Conservation (phyloP, 1,284 basidiomycete species). For the Ceratobasidium sp. region DNA sequence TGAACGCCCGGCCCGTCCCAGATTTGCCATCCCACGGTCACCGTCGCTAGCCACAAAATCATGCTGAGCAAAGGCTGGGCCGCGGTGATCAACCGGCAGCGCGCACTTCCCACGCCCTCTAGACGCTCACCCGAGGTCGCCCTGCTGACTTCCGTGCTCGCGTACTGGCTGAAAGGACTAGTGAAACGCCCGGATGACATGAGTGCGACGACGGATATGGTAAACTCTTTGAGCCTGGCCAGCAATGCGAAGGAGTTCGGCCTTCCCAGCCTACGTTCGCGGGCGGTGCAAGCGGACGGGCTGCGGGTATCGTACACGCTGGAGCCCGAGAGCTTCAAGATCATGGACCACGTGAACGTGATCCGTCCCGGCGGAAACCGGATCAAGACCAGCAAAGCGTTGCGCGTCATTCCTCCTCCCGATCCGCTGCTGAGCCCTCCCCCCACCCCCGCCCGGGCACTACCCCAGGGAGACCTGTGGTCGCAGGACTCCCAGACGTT, state of each 20-base stretch:
- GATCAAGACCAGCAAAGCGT: slow-evolving; percentile 5
- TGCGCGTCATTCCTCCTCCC: not conserved
- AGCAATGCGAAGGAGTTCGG: not conserved
- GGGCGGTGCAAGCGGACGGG: not conserved
- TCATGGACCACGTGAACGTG: not conserved
- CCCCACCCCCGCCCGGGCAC: not conserved
- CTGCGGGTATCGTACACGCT: slow-evolving; percentile 4
- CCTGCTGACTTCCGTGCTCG: not conserved
- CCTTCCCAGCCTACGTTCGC: not conserved
- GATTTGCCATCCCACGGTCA: slow-evolving; percentile 4
- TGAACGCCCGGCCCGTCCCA: not conserved
- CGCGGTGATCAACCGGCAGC: not conserved
- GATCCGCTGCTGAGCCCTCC: not conserved
- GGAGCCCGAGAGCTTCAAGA: not conserved
- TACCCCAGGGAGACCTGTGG: no score
- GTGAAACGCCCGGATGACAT: slow-evolving; percentile 17
- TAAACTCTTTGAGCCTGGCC: not conserved
- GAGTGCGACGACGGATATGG: slow-evolving; percentile 12
- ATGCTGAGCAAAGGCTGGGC: not conserved
- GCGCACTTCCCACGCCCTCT: not conserved
- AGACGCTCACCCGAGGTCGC: not conserved
- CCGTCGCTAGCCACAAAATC: not conserved
- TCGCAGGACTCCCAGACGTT: not conserved
- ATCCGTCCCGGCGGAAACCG: not conserved
- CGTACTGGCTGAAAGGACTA: slow-evolving; percentile 6